phyloP scores from a whole-genome alignment of 2,329 filamentous ascomycete species.

The Sporothrix sp. region DNA sequence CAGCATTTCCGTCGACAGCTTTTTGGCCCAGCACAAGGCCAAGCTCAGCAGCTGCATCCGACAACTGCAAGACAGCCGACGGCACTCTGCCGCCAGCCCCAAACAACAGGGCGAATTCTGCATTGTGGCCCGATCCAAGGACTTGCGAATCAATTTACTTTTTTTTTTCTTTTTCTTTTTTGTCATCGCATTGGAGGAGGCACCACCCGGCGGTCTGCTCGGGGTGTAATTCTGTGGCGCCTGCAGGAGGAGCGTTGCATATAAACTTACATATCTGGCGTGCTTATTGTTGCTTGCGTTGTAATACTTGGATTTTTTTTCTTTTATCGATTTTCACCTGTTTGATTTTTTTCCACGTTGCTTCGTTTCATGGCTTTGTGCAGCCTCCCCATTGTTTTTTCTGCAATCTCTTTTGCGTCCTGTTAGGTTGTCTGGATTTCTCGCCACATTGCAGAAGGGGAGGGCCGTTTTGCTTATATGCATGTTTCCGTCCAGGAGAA shows the following conservation, averaged over 20 bases:
- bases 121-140: no score
- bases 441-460: background rate
- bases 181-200: no score
- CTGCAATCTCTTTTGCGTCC: background rate
- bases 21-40: no score
- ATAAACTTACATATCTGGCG: conserved; percentile 9
- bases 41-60: no score
- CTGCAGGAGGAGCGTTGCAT: conserved; percentile 1
- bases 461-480: background rate
- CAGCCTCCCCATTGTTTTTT: background rate
- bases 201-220: no score
- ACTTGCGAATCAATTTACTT: no score
- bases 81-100: no score
- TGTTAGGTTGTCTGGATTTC: background rate
- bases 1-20: no score
- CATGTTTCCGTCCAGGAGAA: background rate
- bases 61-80: no score
- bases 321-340: background rate
- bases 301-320: background rate
- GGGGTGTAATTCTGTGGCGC: no score
- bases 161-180: no score
- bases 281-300: conserved; percentile 1
- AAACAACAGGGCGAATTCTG: no score
- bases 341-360: background rate
- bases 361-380: background rate